Evolutionary conservation across 164 flowering plant genomes (phyloP), one percentile per base, ranked within the genome.

Genomic region (Stephania cephalantha): DNA sequence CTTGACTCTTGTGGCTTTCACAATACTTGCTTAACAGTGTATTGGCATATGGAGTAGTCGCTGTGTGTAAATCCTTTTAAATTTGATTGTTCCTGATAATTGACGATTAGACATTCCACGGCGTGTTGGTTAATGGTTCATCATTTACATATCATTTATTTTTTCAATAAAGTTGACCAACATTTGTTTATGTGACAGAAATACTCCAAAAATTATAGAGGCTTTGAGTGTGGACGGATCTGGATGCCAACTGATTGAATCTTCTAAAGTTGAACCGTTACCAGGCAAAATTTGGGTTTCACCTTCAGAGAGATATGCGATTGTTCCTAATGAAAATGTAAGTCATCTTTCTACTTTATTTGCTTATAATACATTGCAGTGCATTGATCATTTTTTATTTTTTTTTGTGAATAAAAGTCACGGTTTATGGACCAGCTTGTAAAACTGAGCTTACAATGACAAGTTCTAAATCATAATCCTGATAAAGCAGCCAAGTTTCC

Each of bases 281-380:
- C 81, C 97, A 85, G 99, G 91, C 58, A 92, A 88, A 83, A 71
- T 75, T 25, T 87, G 86, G 88, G 85, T 88, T 69, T 88, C 93
- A 52, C 97, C 94, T 35, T 75, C 92, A 35, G 90, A 88, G 81
- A 88, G 94, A 91, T 95, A 95, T 83, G 99, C 98, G 42, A 84
- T 95, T 80, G 99, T 95, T 79, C 99, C 99, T 46, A 92, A 84
- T 84, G 98, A 93, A 86, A 82, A 82, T 69, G 97, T 91, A 84
- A 83, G 94, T 78, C 75, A 15, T 45, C 25, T 22, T 53, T 69
- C 2, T 64, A n/a, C 22, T 10, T 44, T 50, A 73, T 65, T 22
- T 10, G 17, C 35, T 66, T 35, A 66, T 25, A 30, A 50, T 50
- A 50, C 15, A 10, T 35, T 25, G 25, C 25, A 25, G 25, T 25